Percentiles rank a stretch among this genome's conserved stretches.
Conservation (phyloP, 768 basidiomycete genomes). For the Suillus discolor region DNA sequence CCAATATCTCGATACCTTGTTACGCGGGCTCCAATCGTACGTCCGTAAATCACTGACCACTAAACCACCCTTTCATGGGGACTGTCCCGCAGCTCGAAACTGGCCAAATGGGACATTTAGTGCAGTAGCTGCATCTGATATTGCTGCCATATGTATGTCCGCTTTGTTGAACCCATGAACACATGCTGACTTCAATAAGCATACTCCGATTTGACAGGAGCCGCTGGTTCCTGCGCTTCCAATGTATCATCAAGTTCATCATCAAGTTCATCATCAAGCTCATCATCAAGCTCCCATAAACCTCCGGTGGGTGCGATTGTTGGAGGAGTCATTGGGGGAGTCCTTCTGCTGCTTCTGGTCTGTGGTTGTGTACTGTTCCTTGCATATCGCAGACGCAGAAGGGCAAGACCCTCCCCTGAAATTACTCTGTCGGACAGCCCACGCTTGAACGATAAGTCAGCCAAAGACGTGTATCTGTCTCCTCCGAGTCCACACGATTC, state of each 20-base stretch:
- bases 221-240: constrained; percentile 9
- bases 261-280: not conserved
- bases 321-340: constrained; percentile 26
- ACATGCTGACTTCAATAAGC: constrained; percentile 13
- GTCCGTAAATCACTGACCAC: not conserved
- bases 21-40: constrained; percentile 28
- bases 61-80: constrained; percentile 1
- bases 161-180: not conserved
- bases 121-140: constrained; percentile 16
- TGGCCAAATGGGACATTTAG: constrained; percentile 25
- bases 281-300: constrained; percentile 8
- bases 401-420: not conserved
- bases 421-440: not conserved
- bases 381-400: constrained; percentile 17
- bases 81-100: constrained; percentile 18
- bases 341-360: constrained; percentile 17
- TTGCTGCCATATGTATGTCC: constrained; percentile 19
- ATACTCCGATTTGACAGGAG: constrained; percentile 22
- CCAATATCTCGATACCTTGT: constrained; percentile 22
- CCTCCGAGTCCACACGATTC: not conserved
- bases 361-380: constrained; percentile 15
- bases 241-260: too few relatives aligned
- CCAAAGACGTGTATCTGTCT: constrained; percentile 1
- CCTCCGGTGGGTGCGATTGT: constrained; percentile 19
- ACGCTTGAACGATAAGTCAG: not conserved